Percentiles rank a stretch among this genome's conserved stretches.
phyloP scores from a whole-genome alignment of 2,329 filamentous ascomycete species.

The Dactylellina haptotyla region DNA sequence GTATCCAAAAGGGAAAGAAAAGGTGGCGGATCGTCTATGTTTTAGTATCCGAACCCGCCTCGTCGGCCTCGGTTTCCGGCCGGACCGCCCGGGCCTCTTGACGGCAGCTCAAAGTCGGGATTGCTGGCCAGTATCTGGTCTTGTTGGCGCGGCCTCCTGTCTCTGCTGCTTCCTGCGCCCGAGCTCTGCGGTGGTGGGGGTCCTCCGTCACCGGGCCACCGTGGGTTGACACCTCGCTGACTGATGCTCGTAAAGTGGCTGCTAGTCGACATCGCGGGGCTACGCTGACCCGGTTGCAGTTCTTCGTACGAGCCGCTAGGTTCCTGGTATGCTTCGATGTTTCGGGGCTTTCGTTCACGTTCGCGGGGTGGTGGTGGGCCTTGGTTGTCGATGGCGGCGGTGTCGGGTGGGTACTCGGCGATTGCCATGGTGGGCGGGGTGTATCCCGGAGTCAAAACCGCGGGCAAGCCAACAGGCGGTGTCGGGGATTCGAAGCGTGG shows the following conservation, averaged over 20 bases:
- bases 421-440: slow-evolving; percentile 43
- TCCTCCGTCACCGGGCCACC: slow-evolving; percentile 70
- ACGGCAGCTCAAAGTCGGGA: slow-evolving; percentile 82
- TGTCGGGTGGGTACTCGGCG: slow-evolving; percentile 52
- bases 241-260: slow-evolving; percentile 91
- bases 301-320: slow-evolving; percentile 70
- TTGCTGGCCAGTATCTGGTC: slow-evolving; percentile 65
- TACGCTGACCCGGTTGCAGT: slow-evolving; percentile 71
- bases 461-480: slow-evolving; percentile 55
- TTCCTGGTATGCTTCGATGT: slow-evolving; percentile 58
- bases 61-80: slow-evolving; percentile 55
- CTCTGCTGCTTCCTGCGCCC: slow-evolving; percentile 60
- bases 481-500: slow-evolving; percentile 72
- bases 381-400: slow-evolving; percentile 58
- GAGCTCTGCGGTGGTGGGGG: slow-evolving; percentile 36
- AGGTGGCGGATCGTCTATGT: background rate
- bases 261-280: slow-evolving; percentile 79
- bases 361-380: slow-evolving; percentile 58
- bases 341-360: slow-evolving; percentile 1
- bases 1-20: slow-evolving; percentile 2
- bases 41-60: slow-evolving; percentile 51
- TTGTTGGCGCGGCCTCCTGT: slow-evolving; percentile 60
- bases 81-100: slow-evolving; percentile 57
- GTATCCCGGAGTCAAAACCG: slow-evolving; percentile 41
- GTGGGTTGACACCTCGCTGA: slow-evolving; percentile 86